A percentile compares a stretch with the other conserved stretches of the same genome.
Conservation (phyloP, 164 flowering plant species). For the Sedum album region DNA sequence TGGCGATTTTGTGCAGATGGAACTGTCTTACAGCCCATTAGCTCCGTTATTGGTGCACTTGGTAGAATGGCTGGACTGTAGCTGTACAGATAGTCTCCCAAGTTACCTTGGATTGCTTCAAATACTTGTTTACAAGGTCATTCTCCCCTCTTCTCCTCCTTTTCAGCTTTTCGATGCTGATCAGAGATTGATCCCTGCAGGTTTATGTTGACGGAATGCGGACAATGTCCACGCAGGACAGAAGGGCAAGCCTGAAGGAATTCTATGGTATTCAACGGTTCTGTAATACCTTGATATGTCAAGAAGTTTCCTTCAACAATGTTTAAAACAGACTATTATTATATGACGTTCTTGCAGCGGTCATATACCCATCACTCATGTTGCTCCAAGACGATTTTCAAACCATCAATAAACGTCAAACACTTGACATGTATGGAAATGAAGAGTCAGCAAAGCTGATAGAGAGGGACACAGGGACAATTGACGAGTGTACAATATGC, state of each 20-base stretch:
- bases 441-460: conserved; percentile 14
- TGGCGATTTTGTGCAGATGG: conserved; percentile 67
- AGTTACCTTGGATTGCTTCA: conserved; percentile 76
- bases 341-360: conserved; percentile 37
- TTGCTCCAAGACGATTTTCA: conserved; percentile 43
- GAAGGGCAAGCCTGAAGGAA: conserved; percentile 49
- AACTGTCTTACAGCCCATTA: conserved; percentile 62
- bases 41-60: conserved; percentile 65
- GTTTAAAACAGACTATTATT: neutral
- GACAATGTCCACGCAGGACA: conserved; percentile 46
- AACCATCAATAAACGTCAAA: conserved; percentile 18
- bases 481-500: conserved; percentile 79
- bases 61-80: conserved; percentile 78
- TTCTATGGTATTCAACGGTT: conserved; percentile 61
- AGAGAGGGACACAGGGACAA: conserved; percentile 31
- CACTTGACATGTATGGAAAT: conserved; percentile 12
- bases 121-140: conserved; percentile 72
- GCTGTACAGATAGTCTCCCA: conserved; percentile 61
- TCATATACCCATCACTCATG: conserved; percentile 62
- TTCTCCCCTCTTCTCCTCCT: neutral
- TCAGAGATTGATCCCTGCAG: conserved; percentile 19
- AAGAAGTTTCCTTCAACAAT: neutral
- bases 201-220: conserved; percentile 62
- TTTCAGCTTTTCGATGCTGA: neutral
- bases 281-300: too few relatives aligned